A percentile compares a stretch with the other conserved stretches of the same genome.
These are phyloP conservation scores for Trametopsis cervina DNA, from an alignment of 768 basidiomycete species.

Conservation along the genomic window DNA sequence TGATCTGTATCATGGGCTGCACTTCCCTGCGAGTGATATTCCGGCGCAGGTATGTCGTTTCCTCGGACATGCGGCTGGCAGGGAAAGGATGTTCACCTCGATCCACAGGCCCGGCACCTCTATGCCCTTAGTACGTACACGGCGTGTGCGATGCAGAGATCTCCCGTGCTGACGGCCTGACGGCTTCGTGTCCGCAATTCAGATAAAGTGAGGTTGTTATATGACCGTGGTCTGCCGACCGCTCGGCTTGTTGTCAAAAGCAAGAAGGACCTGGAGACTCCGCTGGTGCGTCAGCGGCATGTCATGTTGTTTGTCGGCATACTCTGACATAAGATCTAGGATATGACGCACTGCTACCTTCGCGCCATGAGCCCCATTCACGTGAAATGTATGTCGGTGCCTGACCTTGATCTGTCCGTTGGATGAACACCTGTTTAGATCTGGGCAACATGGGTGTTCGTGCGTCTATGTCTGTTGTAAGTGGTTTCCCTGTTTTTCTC, in stretches of 20 bases:
- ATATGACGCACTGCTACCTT: slow-evolving; percentile 81
- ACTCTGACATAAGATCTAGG: slow-evolving; percentile 28
- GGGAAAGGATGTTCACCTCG: no score
- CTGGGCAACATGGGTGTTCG: slow-evolving; percentile 77
- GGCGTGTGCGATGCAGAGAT: slow-evolving; percentile 2
- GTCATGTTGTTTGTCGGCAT: not conserved
- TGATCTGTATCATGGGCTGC: slow-evolving; percentile 65
- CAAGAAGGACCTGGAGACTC: slow-evolving; percentile 56
- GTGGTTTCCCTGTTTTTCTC: slow-evolving; percentile 17
- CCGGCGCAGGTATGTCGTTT: slow-evolving; percentile 48
- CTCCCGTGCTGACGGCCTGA: not conserved
- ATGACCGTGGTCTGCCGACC: slow-evolving; percentile 65
- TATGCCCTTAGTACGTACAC: slow-evolving; percentile 54
- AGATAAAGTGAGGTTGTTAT: slow-evolving; percentile 76
- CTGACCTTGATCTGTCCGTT: slow-evolving; percentile 4
- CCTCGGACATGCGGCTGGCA: no score
- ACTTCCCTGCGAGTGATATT: slow-evolving; percentile 66
- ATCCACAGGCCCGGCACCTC: slow-evolving; percentile 50
- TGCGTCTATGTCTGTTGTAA: slow-evolving; percentile 79
- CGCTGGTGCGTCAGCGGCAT: slow-evolving; percentile 39
- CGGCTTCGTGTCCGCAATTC: no score
- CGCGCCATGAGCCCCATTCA: slow-evolving; percentile 89
- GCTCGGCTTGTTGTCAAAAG: slow-evolving; percentile 64
- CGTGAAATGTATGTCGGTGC: slow-evolving; percentile 52
- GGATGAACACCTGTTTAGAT: slow-evolving; percentile 32